Percentiles rank a stretch among this genome's conserved stretches.
Conservation (phyloP, 2,329 filamentous ascomycete species). For the Talaromyces sp. region DNA sequence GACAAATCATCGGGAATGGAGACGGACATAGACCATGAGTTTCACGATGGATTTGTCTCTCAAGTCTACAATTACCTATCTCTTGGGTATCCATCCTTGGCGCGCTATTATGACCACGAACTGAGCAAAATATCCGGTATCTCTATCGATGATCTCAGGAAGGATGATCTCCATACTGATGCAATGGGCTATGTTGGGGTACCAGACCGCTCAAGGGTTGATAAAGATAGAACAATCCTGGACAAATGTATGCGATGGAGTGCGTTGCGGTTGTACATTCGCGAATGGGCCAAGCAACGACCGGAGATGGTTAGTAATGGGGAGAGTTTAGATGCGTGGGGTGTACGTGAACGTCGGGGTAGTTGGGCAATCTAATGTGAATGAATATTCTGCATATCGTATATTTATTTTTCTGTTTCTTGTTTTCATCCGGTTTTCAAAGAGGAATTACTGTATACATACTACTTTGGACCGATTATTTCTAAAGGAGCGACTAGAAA, state of each 20-base stretch:
- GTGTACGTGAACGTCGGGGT: conserved; percentile 50
- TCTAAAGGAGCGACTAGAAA: no score
- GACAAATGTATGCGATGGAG: conserved; percentile 68
- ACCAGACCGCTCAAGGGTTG: conserved; percentile 21
- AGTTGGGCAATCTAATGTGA: conserved; percentile 62
- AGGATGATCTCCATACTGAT: conserved; percentile 61
- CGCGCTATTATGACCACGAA: conserved; percentile 77
- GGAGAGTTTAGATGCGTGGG: conserved; percentile 57
- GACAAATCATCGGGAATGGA: conserved; percentile 30
- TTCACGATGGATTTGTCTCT: conserved; percentile 77
- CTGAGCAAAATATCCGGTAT: conserved; percentile 74
- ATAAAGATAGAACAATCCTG: conserved; percentile 44
- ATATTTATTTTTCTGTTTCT: not conserved
- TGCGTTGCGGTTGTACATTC: conserved; percentile 75
- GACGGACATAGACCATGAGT: conserved; percentile 56
- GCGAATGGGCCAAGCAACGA: conserved; percentile 85
- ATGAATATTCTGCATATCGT: not conserved
- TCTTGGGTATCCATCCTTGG: conserved; percentile 81
- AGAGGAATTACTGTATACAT: not conserved
- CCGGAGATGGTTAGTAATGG: conserved; percentile 58
- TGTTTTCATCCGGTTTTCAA: not conserved
- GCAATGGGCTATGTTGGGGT: conserved; percentile 68
- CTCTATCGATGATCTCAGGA: conserved; percentile 60
- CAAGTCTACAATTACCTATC: conserved; percentile 98
- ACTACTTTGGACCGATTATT: no score